Conservation (phyloP, 2,329 filamentous ascomycete species). For the Colletotrichum paranaense region DNA sequence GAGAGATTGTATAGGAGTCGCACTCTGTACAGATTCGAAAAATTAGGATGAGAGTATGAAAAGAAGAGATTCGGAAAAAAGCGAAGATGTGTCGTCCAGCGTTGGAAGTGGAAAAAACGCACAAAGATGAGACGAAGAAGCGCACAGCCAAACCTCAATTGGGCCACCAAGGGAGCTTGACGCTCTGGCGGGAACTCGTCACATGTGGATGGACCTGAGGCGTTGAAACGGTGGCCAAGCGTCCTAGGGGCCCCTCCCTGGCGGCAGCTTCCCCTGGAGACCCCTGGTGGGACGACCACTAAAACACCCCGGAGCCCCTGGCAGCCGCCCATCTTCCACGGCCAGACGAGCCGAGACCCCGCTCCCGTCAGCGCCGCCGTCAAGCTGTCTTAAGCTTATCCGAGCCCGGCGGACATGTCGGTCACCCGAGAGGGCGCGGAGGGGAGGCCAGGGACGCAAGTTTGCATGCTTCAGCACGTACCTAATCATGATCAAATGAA, state of each 20-base stretch:
- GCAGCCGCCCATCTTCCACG: slow-evolving; percentile 7
- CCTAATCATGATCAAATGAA: no score
- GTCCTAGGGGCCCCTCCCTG: slow-evolving; percentile 22
- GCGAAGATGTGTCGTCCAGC: slow-evolving; percentile 32
- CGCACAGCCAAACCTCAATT: slow-evolving; percentile 15
- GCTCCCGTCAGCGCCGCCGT: not conserved
- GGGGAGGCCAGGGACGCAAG: not conserved
- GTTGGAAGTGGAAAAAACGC: slow-evolving; percentile 7
- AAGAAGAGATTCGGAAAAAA: not conserved
- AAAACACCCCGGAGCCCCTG: slow-evolving; percentile 25
- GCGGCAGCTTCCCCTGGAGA: slow-evolving; percentile 25
- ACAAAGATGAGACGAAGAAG: slow-evolving; percentile 32
- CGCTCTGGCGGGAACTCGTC: slow-evolving; percentile 21
- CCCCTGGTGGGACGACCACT: slow-evolving; percentile 18
- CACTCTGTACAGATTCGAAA: slow-evolving; percentile 3
- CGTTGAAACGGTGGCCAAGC: slow-evolving; percentile 34
- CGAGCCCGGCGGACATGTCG: slow-evolving; percentile 23
- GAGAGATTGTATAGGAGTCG: not conserved
- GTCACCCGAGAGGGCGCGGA: not conserved
- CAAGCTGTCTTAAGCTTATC: not conserved
- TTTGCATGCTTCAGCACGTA: not conserved
- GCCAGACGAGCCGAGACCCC: not conserved
- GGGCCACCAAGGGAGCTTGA: slow-evolving; percentile 27
- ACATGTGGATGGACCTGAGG: slow-evolving; percentile 33
- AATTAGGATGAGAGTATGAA: not conserved